Evolutionary conservation across 768 basidiomycete genomes (phyloP).

Genomic region (Boletus patriciae): DNA sequence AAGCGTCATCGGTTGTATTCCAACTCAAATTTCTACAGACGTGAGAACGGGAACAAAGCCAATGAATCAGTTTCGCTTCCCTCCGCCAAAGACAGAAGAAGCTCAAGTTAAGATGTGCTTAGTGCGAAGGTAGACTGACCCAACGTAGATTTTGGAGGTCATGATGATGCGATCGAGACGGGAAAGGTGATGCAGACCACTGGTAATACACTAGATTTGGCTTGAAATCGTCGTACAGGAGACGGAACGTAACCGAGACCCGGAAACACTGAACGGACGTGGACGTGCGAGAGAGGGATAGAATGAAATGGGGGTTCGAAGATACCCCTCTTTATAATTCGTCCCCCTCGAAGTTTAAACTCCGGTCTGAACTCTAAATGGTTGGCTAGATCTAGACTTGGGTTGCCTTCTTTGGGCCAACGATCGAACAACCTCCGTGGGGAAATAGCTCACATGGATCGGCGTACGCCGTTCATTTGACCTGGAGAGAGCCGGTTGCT

Average conservation of each 20-base stretch:
- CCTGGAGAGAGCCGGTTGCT: neutral
- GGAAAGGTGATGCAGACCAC: slow-evolving; percentile 27
- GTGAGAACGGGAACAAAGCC: slow-evolving; percentile 41
- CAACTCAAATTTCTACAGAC: slow-evolving; percentile 88
- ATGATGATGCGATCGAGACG: slow-evolving; percentile 50
- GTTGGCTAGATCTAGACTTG: slow-evolving; percentile 22
- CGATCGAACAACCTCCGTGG: slow-evolving; percentile 23
- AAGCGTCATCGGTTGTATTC: slow-evolving; percentile 92
- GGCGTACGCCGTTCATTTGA: neutral
- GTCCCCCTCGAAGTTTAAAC: slow-evolving; percentile 42
- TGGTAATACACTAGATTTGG: slow-evolving; percentile 49
- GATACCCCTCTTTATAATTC: slow-evolving; percentile 45
- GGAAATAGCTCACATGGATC: neutral
- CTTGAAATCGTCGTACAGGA: slow-evolving; percentile 52
- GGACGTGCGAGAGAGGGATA: slow-evolving; percentile 49
- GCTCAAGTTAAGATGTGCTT: slow-evolving; percentile 43
- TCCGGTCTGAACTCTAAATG: slow-evolving; percentile 44
- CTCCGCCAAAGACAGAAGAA: slow-evolving; percentile 45
- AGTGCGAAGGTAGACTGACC: slow-evolving; percentile 76
- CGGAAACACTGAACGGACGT: slow-evolving; percentile 47
- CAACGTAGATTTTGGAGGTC: slow-evolving; percentile 85
- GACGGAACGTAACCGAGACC: slow-evolving; percentile 57
- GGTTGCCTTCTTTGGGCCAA: slow-evolving; percentile 19
- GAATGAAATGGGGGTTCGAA: slow-evolving; percentile 28
- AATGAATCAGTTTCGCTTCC: slow-evolving; percentile 55